Percentiles rank a stretch among this genome's conserved stretches.
These are phyloP conservation scores for Areca catechu DNA, from an alignment of 176 grass and related monocot genomes.

Conservation along the genomic window DNA sequence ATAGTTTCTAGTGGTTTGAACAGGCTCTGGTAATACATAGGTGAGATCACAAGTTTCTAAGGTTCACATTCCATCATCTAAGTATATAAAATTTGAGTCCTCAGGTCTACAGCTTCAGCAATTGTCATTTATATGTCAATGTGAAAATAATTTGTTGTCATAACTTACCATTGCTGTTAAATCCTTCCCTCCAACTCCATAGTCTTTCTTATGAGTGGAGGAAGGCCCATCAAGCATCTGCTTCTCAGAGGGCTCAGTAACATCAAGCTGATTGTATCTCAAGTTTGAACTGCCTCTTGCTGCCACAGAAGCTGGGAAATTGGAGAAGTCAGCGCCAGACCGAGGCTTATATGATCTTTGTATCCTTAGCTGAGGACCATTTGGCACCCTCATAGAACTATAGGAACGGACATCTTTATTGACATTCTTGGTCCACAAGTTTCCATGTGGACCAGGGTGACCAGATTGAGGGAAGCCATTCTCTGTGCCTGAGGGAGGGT, in stretches of 20 bases:
- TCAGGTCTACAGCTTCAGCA: too few species aligned
- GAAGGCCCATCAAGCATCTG: constrained; percentile 21
- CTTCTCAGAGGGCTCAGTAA: constrained; percentile 23
- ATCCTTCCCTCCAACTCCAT: constrained; percentile 18
- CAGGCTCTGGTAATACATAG: too few species aligned
- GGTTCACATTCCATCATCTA: too few species aligned
- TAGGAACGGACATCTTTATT: constrained; percentile 17
- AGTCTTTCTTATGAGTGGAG: constrained; percentile 45
- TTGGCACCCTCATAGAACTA: constrained; percentile 45
- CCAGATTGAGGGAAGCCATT: constrained; percentile 2
- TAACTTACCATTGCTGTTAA: constrained; percentile 18
- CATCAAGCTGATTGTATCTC: constrained; percentile 17
- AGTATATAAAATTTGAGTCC: too few species aligned
- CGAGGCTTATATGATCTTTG: constrained; percentile 43
- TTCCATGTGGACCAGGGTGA: constrained; percentile 22
- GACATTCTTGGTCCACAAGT: constrained; percentile 22
- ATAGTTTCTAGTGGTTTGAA: too few species aligned
- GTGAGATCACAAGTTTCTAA: too few species aligned
- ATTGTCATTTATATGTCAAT: too few species aligned
- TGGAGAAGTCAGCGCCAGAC: constrained; percentile 1
- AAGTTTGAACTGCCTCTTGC: constrained; percentile 19
- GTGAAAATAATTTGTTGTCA: background rate
- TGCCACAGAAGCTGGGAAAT: background rate
- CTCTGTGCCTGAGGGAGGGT: constrained; percentile 6
- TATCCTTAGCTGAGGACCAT: constrained; percentile 24